Evolutionary conservation across 495 filamentous ascomycete genomes (phyloP).

Genomic region (Penicillium maclennaniae): DNA sequence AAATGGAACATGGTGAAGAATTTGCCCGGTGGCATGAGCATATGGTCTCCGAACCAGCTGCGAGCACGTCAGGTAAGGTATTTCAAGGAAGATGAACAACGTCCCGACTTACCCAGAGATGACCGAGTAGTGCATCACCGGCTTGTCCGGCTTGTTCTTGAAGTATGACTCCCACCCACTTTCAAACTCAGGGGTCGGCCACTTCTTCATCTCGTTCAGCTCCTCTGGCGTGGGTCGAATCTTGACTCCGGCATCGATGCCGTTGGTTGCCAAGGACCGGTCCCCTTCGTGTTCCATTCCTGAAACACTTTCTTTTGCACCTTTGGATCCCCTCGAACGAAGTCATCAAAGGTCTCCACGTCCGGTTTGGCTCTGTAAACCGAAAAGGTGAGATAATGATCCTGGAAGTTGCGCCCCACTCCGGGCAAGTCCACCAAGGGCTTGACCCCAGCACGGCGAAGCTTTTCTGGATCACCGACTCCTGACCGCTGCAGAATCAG

Average conservation of each 20-base stretch:
- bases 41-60: conserved; percentile 56
- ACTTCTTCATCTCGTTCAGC: conserved; percentile 60
- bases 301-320: conserved; percentile 66
- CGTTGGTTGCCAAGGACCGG: conserved; percentile 78
- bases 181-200: conserved; percentile 64
- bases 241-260: conserved; percentile 81
- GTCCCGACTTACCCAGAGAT: conserved; percentile 51
- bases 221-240: conserved; percentile 69
- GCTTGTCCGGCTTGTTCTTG: conserved; percentile 81
- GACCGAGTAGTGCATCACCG: conserved; percentile 77
- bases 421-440: conserved; percentile 75
- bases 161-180: conserved; percentile 76
- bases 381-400: conserved; percentile 80
- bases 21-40: conserved; percentile 70
- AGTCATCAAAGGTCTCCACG: conserved; percentile 77
- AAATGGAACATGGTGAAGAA: conserved; percentile 91
- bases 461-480: conserved; percentile 67
- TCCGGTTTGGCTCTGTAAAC: conserved; percentile 73
- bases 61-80: conserved; percentile 5
- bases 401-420: conserved; percentile 80
- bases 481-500: conserved; percentile 74
- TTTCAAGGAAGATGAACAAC: background rate
- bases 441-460: conserved; percentile 64
- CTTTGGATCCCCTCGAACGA: conserved; percentile 68
- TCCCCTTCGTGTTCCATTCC: conserved; percentile 77